Evolutionary conservation across 768 basidiomycete genomes (phyloP).

Genomic region (Mycena chlorophos): DNA sequence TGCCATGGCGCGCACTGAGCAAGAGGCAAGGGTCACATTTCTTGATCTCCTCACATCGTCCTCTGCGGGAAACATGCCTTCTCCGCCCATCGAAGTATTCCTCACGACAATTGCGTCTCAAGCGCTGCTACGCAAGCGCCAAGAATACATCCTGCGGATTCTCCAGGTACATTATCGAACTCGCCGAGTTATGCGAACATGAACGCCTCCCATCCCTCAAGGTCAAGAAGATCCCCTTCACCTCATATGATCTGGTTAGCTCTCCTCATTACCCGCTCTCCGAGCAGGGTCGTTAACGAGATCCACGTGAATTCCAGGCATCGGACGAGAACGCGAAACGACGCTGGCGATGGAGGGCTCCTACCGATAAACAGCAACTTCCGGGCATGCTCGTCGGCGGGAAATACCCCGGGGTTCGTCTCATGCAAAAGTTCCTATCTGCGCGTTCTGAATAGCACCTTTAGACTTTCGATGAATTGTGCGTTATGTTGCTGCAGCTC

Average conservation of each 20-base stretch:
- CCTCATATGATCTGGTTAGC: slow-evolving; percentile 80
- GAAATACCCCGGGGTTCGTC: slow-evolving; percentile 72
- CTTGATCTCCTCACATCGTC: too few species aligned
- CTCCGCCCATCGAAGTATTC: slow-evolving; percentile 83
- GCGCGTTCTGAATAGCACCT: slow-evolving; percentile 13
- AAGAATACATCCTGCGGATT: slow-evolving; percentile 82
- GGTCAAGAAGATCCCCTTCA: slow-evolving; percentile 82
- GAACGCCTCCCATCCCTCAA: background rate
- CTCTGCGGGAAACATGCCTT: slow-evolving; percentile 65
- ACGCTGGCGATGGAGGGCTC: slow-evolving; percentile 81
- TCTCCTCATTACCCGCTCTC: slow-evolving; percentile 84
- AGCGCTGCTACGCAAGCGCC: slow-evolving; percentile 72
- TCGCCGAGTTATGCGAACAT: background rate
- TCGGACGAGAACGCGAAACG: slow-evolving; percentile 55
- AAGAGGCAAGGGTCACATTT: background rate
- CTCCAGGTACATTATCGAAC: slow-evolving; percentile 44
- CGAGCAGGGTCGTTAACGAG: slow-evolving; percentile 2
- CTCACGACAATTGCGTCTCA: slow-evolving; percentile 89
- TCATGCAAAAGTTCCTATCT: background rate
- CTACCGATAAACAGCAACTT: slow-evolving; percentile 80
- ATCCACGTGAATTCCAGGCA: background rate
- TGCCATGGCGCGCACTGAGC: slow-evolving; percentile 28
- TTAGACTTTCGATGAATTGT: slow-evolving; percentile 78
- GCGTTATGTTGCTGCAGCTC: slow-evolving; percentile 26
- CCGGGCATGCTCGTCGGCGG: slow-evolving; percentile 83